Conservation (phyloP, 2,329 filamentous ascomycete genomes). For the Juglanconis sp. region DNA sequence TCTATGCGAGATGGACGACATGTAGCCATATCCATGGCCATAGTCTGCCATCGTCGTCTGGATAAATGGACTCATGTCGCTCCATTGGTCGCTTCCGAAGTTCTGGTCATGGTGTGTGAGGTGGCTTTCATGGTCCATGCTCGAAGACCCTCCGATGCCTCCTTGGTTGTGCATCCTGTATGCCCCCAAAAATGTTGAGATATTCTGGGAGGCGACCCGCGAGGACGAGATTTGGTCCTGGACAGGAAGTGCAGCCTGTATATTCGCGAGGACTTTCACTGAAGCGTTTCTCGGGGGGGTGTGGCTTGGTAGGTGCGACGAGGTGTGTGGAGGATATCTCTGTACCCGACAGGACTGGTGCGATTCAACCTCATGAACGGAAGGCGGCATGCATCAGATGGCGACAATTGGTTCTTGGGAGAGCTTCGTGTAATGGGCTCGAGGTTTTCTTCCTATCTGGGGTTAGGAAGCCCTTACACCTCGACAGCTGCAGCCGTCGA, state of each 20-base stretch:
- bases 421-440: slow-evolving; percentile 14
- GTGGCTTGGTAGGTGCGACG: slow-evolving; percentile 21
- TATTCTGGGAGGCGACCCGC: not conserved
- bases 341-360: slow-evolving; percentile 31
- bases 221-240: not conserved
- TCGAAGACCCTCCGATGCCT: slow-evolving; percentile 36
- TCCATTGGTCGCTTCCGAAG: slow-evolving; percentile 50
- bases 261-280: slow-evolving; percentile 1
- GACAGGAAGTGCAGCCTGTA: not conserved
- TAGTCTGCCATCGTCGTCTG: slow-evolving; percentile 71
- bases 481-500: slow-evolving; percentile 31
- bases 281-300: not conserved
- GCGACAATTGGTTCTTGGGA: slow-evolving; percentile 38
- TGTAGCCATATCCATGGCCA: slow-evolving; percentile 53
- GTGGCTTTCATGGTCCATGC: slow-evolving; percentile 45
- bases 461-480: slow-evolving; percentile 32
- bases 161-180: slow-evolving; percentile 44
- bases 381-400: slow-evolving; percentile 47
- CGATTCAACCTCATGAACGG: slow-evolving; percentile 40
- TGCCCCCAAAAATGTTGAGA: slow-evolving; percentile 8
- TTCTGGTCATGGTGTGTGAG: slow-evolving; percentile 39
- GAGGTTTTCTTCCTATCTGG: slow-evolving; percentile 17
- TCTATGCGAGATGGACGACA: slow-evolving; percentile 45
- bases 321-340: slow-evolving; percentile 24
- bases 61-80: slow-evolving; percentile 59